phyloP scores from a whole-genome alignment of 768 basidiomycete genomes.

The Cyathus striatus region DNA sequence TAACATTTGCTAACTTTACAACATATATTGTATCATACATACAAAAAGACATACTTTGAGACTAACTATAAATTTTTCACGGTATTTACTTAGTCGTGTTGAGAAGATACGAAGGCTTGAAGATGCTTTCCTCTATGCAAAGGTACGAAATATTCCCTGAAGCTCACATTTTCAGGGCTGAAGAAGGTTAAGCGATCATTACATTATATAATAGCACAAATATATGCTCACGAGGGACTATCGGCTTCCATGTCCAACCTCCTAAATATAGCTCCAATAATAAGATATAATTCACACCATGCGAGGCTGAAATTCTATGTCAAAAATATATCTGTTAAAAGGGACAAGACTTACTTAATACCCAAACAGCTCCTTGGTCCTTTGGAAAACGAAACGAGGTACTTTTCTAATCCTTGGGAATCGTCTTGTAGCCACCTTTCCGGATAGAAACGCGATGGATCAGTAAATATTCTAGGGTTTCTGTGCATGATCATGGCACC shows the following conservation, averaged over 20 bases:
- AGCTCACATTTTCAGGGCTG: constrained; percentile 9
- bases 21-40: too few relatives aligned
- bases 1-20: too few relatives aligned
- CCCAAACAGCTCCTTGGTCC: constrained; percentile 41
- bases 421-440: constrained; percentile 36
- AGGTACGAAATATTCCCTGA: constrained; percentile 6
- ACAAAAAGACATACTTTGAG: too few relatives aligned
- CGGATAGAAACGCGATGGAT: constrained; percentile 32
- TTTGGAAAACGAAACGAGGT: constrained; percentile 37
- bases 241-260: constrained; percentile 27
- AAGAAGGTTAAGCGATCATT: background rate
- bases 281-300: constrained; percentile 38
- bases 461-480: constrained; percentile 32
- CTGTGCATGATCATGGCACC: constrained; percentile 32
- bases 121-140: constrained; percentile 1
- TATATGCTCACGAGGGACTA: constrained; percentile 25
- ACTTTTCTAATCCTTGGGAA: constrained; percentile 29
- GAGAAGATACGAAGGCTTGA: too few relatives aligned
- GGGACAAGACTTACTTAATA: constrained; percentile 29
- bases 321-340: too few relatives aligned
- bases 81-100: too few relatives aligned
- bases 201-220: background rate
- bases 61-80: too few relatives aligned
- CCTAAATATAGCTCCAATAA: constrained; percentile 33
- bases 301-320: constrained; percentile 34